Percentiles rank a stretch among this genome's conserved stretches.
Conservation (phyloP, 1,284 basidiomycete species). For the Peniophora sp. region DNA sequence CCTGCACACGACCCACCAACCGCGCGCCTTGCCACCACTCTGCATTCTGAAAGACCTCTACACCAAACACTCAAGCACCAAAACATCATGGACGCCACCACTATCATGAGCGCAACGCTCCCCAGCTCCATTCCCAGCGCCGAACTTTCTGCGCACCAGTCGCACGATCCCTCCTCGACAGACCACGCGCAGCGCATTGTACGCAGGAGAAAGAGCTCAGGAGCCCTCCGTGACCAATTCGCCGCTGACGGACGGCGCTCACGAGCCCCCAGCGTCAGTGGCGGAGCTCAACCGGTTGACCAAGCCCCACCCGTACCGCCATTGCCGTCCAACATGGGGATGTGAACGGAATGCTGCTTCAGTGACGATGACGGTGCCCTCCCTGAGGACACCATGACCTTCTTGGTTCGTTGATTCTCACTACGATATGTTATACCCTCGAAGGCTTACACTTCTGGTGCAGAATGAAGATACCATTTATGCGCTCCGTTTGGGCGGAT, state of each 20-base stretch:
- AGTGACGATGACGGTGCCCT: too few species aligned
- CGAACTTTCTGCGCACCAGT: background rate
- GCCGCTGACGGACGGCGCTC: slow-evolving; percentile 10
- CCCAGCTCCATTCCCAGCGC: background rate
- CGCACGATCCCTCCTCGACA: background rate
- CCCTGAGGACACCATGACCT: too few species aligned
- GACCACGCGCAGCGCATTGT: slow-evolving; percentile 18
- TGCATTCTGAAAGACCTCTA: background rate
- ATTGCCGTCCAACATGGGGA: too few species aligned
- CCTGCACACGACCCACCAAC: background rate
- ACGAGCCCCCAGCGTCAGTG: background rate
- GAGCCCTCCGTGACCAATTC: slow-evolving; percentile 33
- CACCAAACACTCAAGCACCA: background rate
- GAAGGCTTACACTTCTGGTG: too few species aligned
- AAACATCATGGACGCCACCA: background rate
- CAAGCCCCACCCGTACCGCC: too few species aligned
- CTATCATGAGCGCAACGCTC: background rate
- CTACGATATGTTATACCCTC: too few species aligned
- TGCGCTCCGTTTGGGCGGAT: too few species aligned
- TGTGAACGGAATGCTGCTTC: too few species aligned
- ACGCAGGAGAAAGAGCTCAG: slow-evolving; percentile 35
- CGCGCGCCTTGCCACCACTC: too few species aligned
- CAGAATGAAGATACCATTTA: too few species aligned
- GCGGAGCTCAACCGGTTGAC: too few species aligned
- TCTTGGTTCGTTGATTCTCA: too few species aligned